phyloP scores from a whole-genome alignment of 176 grass and related monocot species.

The Saccharum officinarum region DNA sequence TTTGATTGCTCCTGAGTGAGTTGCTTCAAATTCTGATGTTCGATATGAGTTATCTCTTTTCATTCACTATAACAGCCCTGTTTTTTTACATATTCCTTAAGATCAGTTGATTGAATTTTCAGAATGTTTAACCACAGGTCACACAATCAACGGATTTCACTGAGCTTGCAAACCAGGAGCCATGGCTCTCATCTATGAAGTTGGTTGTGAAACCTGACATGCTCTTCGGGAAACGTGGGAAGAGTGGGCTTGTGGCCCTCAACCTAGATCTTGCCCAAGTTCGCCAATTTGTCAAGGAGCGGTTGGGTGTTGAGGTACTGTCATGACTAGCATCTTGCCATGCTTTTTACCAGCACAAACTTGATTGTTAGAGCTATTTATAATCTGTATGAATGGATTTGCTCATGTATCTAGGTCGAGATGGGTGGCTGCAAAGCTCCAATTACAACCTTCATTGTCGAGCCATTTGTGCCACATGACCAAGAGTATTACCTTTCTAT shows the following conservation, averaged over 20 bases:
- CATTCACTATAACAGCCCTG: background rate
- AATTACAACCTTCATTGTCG: slow-evolving; percentile 93
- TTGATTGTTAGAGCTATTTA: background rate
- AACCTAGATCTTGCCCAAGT: slow-evolving; percentile 91
- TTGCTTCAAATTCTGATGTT: background rate
- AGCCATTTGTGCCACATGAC: slow-evolving; percentile 91
- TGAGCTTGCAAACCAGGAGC: slow-evolving; percentile 67
- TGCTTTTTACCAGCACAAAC: background rate
- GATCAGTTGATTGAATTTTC: background rate
- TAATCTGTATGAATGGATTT: background rate
- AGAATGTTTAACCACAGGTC: slow-evolving; percentile 44
- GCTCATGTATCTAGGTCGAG: slow-evolving; percentile 58
- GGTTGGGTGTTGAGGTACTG: slow-evolving; percentile 79
- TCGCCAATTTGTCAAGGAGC: slow-evolving; percentile 81
- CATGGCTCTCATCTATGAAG: slow-evolving; percentile 94
- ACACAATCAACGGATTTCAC: slow-evolving; percentile 86
- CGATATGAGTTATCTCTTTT: background rate
- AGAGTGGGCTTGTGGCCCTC: slow-evolving; percentile 94
- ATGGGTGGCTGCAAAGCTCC: slow-evolving; percentile 98
- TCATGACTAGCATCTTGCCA: background rate
- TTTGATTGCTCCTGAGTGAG: background rate
- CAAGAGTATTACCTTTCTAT: slow-evolving; percentile 95
- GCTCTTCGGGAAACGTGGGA: slow-evolving; percentile 97
- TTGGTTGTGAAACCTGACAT: slow-evolving; percentile 97
- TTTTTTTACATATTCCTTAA: background rate